phyloP scores from a whole-genome alignment of 202 grass and related monocot genomes.

The Brachypodium distachyon region DNA sequence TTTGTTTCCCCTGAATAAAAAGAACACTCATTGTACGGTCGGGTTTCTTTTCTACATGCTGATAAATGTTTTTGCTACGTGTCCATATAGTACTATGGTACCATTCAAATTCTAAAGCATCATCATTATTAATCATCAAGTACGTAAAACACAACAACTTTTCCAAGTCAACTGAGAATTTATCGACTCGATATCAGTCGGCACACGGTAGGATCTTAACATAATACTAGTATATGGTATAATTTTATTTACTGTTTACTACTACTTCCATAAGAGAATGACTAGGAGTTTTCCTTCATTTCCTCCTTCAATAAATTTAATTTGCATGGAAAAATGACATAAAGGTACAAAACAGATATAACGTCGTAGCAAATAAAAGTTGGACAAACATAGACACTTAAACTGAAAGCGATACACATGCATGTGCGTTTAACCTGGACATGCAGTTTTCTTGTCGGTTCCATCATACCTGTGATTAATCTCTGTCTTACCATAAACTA shows the following conservation, averaged over 20 bases:
- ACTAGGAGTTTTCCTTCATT: too few species aligned
- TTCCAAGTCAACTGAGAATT: too few species aligned
- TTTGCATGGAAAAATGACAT: neutral
- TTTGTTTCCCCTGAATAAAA: neutral
- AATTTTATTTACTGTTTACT: too few species aligned
- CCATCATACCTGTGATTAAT: neutral
- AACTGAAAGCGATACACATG: neutral
- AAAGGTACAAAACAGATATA: neutral
- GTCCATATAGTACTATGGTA: neutral
- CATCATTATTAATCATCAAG: neutral
- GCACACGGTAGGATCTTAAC: too few species aligned
- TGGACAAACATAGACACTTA: too few species aligned
- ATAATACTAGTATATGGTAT: too few species aligned
- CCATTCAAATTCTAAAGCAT: neutral
- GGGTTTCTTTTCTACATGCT: neutral
- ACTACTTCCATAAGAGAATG: too few species aligned
- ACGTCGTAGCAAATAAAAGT: slow-evolving; percentile 1
- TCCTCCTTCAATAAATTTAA: too few species aligned
- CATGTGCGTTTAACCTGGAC: neutral
- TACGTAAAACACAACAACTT: neutral
- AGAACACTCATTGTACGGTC: neutral
- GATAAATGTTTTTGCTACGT: neutral
- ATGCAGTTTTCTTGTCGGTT: neutral
- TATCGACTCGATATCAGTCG: too few species aligned
- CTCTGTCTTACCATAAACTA: slow-evolving; percentile 4